A percentile compares a stretch with the other conserved stretches of the same genome.
These are phyloP conservation scores for Saturnispora sekii DNA, from an alignment of 805 yeast species.

Conservation along the genomic window DNA sequence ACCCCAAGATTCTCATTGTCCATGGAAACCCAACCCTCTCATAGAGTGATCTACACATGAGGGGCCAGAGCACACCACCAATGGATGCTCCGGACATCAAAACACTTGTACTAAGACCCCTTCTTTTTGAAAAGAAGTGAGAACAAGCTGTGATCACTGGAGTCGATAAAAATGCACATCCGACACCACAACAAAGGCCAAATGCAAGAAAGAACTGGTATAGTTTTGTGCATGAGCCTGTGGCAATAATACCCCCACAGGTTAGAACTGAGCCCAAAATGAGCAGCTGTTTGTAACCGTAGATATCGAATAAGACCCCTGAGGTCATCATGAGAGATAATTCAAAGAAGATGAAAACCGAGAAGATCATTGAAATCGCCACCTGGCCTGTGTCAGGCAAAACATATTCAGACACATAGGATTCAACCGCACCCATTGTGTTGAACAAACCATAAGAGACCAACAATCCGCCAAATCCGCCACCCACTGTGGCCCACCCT, in stretches of 20 bases:
- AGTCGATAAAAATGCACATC: conserved; percentile 36
- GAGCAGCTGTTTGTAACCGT: conserved; percentile 33
- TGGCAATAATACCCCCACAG: conserved; percentile 33
- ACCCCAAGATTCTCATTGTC: conserved; percentile 48
- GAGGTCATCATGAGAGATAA: conserved; percentile 33
- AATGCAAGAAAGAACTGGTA: conserved; percentile 46
- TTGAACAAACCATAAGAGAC: conserved; percentile 58
- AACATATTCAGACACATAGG: conserved; percentile 47
- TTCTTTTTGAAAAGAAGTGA: conserved; percentile 44
- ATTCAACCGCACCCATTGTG: conserved; percentile 57
- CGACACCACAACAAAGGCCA: conserved; percentile 37
- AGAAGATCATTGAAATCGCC: conserved; percentile 62
- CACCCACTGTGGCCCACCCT: conserved; percentile 36
- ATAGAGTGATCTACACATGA: conserved; percentile 42
- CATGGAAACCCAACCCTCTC: conserved; percentile 44
- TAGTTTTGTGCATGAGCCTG: conserved; percentile 34
- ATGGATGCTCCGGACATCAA: conserved; percentile 52
- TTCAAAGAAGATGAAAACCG: conserved; percentile 36
- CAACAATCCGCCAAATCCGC: conserved; percentile 47
- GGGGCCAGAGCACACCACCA: conserved; percentile 50
- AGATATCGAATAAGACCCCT: conserved; percentile 37
- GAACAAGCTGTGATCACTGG: conserved; percentile 30
- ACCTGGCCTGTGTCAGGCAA: conserved; percentile 34
- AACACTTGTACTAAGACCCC: conserved; percentile 53
- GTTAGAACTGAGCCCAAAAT: conserved; percentile 29